Evolutionary conservation across 2,329 filamentous ascomycete genomes (phyloP).

Genomic region (Dendrostoma leiphaemia): DNA sequence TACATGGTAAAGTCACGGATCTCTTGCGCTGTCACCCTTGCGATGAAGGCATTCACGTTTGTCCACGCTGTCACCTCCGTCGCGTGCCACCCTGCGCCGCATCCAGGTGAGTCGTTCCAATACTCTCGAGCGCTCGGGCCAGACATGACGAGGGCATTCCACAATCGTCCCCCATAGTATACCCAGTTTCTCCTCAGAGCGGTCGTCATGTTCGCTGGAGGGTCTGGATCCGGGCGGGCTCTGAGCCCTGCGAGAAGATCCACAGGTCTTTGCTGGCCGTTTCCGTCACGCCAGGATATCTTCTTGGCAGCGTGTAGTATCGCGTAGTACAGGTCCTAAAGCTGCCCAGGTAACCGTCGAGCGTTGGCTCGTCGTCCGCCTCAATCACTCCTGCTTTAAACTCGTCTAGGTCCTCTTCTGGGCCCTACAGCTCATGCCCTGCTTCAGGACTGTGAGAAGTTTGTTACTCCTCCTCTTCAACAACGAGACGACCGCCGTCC

Average conservation of each 20-base stretch:
- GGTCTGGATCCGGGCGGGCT: conserved; percentile 17
- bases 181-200: background rate
- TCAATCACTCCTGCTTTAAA: background rate
- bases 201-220: conserved; percentile 2
- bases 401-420: background rate
- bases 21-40: conserved; percentile 10
- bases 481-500: conserved; percentile 4
- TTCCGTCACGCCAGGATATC: conserved; percentile 16
- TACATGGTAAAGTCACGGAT: background rate
- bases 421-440: conserved; percentile 6
- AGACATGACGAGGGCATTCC: background rate
- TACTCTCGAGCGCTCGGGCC: conserved; percentile 16
- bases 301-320: conserved; percentile 22
- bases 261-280: conserved; percentile 16
- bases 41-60: conserved; percentile 21
- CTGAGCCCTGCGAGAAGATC: conserved; percentile 16
- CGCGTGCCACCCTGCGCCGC: conserved; percentile 18
- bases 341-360: conserved; percentile 19
- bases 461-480: conserved; percentile 1
- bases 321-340: conserved; percentile 22
- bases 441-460: background rate
- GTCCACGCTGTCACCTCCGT: conserved; percentile 18
- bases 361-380: background rate
- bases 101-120: conserved; percentile 21
- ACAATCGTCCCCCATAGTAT: background rate